phyloP scores from a whole-genome alignment of 2,329 filamentous ascomycete species.

The Metarhizium anisopliae region DNA sequence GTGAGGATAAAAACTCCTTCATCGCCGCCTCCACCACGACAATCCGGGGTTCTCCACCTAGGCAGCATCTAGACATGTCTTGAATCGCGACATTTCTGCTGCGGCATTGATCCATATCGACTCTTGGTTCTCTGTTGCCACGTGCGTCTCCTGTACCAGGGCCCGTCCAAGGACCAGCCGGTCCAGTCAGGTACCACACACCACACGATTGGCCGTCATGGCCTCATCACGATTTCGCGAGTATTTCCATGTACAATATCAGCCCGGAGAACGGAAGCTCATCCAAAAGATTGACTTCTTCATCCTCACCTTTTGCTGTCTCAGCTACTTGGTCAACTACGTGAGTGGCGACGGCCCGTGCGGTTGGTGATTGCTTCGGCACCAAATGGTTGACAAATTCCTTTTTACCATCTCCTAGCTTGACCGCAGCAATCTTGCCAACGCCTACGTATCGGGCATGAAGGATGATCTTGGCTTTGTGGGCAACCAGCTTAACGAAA shows the following conservation, averaged over 20 bases:
- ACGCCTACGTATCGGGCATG: slow-evolving; percentile 33
- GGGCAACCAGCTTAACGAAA: slow-evolving; percentile 37
- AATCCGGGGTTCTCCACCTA: background rate
- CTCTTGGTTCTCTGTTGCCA: too few species aligned
- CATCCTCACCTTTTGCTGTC: slow-evolving; percentile 7
- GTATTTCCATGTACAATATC: slow-evolving; percentile 25
- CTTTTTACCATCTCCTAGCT: slow-evolving; percentile 8
- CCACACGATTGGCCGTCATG: background rate
- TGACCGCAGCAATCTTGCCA: slow-evolving; percentile 25
- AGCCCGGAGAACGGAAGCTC: slow-evolving; percentile 33
- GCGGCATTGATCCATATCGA: background rate
- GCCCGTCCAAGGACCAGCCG: too few species aligned
- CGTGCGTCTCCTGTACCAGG: too few species aligned
- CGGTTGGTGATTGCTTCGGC: background rate
- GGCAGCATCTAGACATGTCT: background rate
- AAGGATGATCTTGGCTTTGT: slow-evolving; percentile 43
- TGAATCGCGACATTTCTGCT: background rate
- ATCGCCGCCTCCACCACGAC: background rate
- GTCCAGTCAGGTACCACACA: too few species aligned
- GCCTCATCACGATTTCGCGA: slow-evolving; percentile 14
- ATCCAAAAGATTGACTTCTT: slow-evolving; percentile 47
- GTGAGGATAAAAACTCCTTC: background rate
- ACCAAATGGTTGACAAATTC: background rate
- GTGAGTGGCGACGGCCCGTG: background rate
- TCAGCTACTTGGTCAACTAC: slow-evolving; percentile 6